Conservation (phyloP, 2,329 filamentous ascomycete species). For the Fusarium marasasianum region DNA sequence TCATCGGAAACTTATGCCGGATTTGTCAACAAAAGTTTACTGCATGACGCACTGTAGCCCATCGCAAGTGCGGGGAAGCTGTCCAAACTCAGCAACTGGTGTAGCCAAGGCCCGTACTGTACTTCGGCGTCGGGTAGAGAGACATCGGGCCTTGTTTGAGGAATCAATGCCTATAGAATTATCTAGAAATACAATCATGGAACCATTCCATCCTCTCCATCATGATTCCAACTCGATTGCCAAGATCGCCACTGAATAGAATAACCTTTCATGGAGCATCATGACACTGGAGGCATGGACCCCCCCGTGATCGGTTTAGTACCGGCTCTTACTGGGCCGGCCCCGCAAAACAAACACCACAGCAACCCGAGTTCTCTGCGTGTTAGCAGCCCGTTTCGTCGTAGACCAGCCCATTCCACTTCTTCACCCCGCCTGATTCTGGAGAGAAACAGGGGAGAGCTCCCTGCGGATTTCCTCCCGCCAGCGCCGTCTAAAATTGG, state of each 20-base stretch:
- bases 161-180: background rate
- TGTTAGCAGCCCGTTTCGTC: slow-evolving; percentile 20
- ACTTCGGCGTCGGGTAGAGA: background rate
- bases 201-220: background rate
- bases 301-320: slow-evolving; percentile 24
- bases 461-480: slow-evolving; percentile 2
- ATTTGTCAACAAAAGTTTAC: slow-evolving; percentile 14
- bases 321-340: background rate
- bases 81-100: slow-evolving; percentile 6
- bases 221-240: background rate
- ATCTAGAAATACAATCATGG: background rate
- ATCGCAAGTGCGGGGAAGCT: slow-evolving; percentile 36
- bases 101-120: background rate
- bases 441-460: background rate
- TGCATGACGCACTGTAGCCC: slow-evolving; percentile 22
- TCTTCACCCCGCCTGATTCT: slow-evolving; percentile 3
- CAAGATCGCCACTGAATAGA: slow-evolving; percentile 2
- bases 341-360: slow-evolving; percentile 25
- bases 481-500: background rate
- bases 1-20: slow-evolving; percentile 29
- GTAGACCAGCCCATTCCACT: background rate
- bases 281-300: background rate
- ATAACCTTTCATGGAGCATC: background rate
- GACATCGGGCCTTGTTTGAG: background rate
- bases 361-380: slow-evolving; percentile 20